Evolutionary conservation across 371 early-diverging fungal species (phyloP), one percentile per base, ranked within the genome.

Genomic region (Syncephalis plumigaleata): DNA sequence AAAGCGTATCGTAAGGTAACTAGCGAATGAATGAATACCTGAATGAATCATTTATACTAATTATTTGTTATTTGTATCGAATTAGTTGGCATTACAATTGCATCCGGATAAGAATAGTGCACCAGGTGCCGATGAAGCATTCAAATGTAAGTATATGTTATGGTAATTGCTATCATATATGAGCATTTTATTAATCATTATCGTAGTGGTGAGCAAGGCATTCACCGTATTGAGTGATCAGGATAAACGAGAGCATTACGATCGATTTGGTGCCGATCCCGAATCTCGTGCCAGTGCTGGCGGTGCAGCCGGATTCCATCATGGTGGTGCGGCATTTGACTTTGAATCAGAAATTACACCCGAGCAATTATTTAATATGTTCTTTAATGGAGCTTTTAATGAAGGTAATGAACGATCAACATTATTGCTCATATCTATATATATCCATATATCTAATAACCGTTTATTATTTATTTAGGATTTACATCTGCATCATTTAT

Each of bases 21-120:
- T 40, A 11, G n/a, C 2, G 44, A 5, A 17, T 4, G 8, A 38
- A 15, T 50, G n/a, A 43, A 22, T 40, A 40, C 9, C 40, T 43
- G 24, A 16, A 16, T 9, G 23, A 18, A 15, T 2, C 20, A 21
- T 8, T 21, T 43, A 43, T n/a, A 43, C 22, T 9, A 5, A 20
- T 18, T 21, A 18, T 25, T 25, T 25, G 9, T 9, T 2, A 45
- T 45, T 45, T 18, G 21, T 11, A 43, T 22, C 22, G 11, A 3
- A 1, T 17, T 65, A 86, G 84, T 64, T 93, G 43, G 97, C 97
- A n/a, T 67, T 91, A 46, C 82, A 81, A 60, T 96, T 88, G 61
- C 99, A 99, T 62, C 98, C 98, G 0, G 98, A 97, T 61, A 98
- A 92, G 62, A 94, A 97, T 56, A 75, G 69, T 13, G 91, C 96